phyloP scores from a whole-genome alignment of 495 filamentous ascomycete species.

The Annulohypoxylon stygium region DNA sequence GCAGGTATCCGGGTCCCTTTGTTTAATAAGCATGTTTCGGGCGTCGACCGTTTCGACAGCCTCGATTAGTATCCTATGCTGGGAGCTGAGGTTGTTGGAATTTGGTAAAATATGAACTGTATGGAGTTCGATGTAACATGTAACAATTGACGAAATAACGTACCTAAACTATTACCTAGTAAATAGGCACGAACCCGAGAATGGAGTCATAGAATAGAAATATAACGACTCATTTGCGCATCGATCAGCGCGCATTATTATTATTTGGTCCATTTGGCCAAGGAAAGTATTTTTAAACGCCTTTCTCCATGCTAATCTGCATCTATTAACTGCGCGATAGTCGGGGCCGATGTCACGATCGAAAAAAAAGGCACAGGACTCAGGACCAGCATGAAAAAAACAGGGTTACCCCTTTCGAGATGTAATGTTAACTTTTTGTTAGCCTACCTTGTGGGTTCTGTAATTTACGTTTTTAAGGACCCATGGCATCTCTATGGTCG shows the following conservation, averaged over 20 bases:
- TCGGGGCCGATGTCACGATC: constrained; percentile 14
- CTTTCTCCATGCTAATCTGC: background rate
- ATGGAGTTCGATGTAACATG: background rate
- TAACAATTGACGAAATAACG: background rate
- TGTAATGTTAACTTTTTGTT: constrained; percentile 7
- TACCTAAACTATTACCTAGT: background rate
- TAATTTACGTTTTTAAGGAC: constrained; percentile 42
- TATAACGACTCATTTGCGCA: background rate
- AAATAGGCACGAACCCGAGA: background rate
- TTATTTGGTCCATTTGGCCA: background rate
- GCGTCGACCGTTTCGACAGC: background rate
- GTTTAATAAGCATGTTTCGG: constrained; percentile 44
- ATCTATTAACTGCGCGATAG: background rate
- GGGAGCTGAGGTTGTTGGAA: too few relatives aligned
- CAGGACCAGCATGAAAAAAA: background rate
- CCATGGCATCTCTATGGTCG: constrained; percentile 6
- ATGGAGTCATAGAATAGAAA: background rate
- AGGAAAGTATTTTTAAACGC: background rate
- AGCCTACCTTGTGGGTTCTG: constrained; percentile 29
- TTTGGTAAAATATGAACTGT: background rate
- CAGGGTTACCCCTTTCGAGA: constrained; percentile 21
- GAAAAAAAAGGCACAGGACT: background rate
- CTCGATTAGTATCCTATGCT: background rate
- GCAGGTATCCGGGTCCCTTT: constrained; percentile 28
- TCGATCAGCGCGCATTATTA: background rate